Percentiles rank a stretch among this genome's conserved stretches.
Evolutionary conservation across 768 basidiomycete species (phyloP).

Genomic region (Phanerodontia chrysosporium): DNA sequence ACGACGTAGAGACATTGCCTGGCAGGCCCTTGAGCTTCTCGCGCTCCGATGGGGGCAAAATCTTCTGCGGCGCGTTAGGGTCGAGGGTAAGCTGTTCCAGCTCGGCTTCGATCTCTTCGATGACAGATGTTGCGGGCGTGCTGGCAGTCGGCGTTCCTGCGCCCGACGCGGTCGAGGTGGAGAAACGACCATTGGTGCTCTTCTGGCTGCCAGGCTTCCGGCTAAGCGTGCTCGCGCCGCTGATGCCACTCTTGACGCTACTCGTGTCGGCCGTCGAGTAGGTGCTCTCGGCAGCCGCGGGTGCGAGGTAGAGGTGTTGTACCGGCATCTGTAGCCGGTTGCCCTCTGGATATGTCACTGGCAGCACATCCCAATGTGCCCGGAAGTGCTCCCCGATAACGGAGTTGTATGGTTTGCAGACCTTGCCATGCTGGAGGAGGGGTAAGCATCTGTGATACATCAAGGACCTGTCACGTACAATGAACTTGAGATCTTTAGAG

Average conservation of each 20-base stretch:
- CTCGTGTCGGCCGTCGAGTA: slow-evolving; percentile 20
- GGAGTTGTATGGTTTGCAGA: slow-evolving; percentile 91
- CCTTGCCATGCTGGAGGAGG: slow-evolving; percentile 68
- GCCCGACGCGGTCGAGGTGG: slow-evolving; percentile 25
- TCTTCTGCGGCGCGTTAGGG: not conserved
- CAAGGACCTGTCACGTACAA: slow-evolving; percentile 46
- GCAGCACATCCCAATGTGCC: slow-evolving; percentile 79
- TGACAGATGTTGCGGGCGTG: slow-evolving; percentile 52
- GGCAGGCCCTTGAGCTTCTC: slow-evolving; percentile 5
- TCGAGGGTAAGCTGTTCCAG: slow-evolving; percentile 59
- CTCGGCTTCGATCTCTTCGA: slow-evolving; percentile 44
- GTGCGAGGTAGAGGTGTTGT: slow-evolving; percentile 37
- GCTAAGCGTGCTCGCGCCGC: slow-evolving; percentile 56
- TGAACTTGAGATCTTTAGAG: slow-evolving; percentile 91
- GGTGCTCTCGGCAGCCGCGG: slow-evolving; percentile 18
- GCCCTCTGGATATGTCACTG: slow-evolving; percentile 44
- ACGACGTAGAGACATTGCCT: slow-evolving; percentile 29
- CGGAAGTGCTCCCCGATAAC: slow-evolving; percentile 89
- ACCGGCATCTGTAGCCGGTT: slow-evolving; percentile 44
- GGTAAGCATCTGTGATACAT: not conserved
- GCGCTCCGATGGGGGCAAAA: not conserved
- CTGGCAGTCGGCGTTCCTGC: slow-evolving; percentile 40
- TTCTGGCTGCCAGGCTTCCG: slow-evolving; percentile 43
- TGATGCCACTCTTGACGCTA: slow-evolving; percentile 52
- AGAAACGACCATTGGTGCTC: slow-evolving; percentile 8